Base-by-base conservation (phyloP, 208 protist species). In the Crithidia sp. region DNA sequence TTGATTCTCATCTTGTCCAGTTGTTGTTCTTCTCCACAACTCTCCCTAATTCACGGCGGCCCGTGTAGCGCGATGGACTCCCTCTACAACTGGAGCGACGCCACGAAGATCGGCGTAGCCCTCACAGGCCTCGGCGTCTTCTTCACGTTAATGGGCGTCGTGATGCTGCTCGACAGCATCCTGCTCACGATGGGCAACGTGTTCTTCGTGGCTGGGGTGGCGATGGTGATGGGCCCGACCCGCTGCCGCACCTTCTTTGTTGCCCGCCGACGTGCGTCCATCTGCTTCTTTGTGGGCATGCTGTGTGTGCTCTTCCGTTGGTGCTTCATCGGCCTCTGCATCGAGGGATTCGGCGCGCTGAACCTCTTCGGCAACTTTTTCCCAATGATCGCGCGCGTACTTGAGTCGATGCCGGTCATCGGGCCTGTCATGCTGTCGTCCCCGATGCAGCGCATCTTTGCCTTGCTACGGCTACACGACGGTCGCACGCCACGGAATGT, bases 291-390 rank as follows among this genome's bases (percentile, higher is more conserved):
- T 59, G 13, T 91, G 0, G 93, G 93, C 50, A 95, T 97, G 62
- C 45, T 94, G 54, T 76, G 96, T 13, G 91, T 97, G 19, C 52
- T 97, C 28, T 69, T 86, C 0, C 85, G 90, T 14, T 95, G 88
- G 82, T 95, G 87, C 56, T 81, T 96, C 44, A 39, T 96, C 45
- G 93, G 93, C 4, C 82, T 97, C 19, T 69, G 93, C 39, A 55
- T 97, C 19, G 83, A 97, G 62, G 87, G 88, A 58, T 96, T 97
- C 75, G 91, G 93, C 16, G 85, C 85, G 9, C 70, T 97, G 17
- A 97, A 97, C 71, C 84, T 97, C 10, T 97, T 97, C 67, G 93
- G 93, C 19, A 95, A 97, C 73, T 97, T 97, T 72, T 93, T 97
- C 56, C 93, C 93, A 37, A 89, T 96, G 73, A 63, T 95, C 19